A percentile compares a stretch with the other conserved stretches of the same genome.
These are phyloP conservation scores for Daldinia sp. DNA, from an alignment of 2,329 filamentous ascomycete genomes.

Conservation along the genomic window DNA sequence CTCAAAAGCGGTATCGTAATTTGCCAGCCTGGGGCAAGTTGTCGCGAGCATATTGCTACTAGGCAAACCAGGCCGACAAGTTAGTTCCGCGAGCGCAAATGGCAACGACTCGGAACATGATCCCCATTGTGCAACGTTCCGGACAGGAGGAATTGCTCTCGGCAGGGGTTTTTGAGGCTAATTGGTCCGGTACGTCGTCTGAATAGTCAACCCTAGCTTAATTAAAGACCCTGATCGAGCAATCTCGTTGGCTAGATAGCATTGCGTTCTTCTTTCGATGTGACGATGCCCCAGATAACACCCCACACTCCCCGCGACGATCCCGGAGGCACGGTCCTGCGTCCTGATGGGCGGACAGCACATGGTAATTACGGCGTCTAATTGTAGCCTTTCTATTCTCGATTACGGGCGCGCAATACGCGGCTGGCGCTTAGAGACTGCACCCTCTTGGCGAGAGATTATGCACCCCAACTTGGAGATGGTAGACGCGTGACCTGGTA, in stretches of 20 bases:
- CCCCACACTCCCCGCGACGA: conserved; percentile 34
- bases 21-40: conserved; percentile 15
- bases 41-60: conserved; percentile 33
- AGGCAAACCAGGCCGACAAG: conserved; percentile 12
- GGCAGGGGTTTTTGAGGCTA: conserved; percentile 42
- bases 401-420: conserved; percentile 21
- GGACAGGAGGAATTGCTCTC: conserved; percentile 39
- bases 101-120: conserved; percentile 43
- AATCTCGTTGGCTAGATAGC: conserved; percentile 18
- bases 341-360: conserved; percentile 34
- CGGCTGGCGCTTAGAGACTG: conserved; percentile 15
- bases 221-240: conserved; percentile 27
- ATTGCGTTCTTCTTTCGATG: conserved; percentile 13
- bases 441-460: conserved; percentile 24
- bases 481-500: conserved; percentile 37
- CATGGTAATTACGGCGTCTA: conserved; percentile 24
- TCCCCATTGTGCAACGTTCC: conserved; percentile 39
- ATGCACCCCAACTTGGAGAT: conserved; percentile 36
- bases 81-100: conserved; percentile 43
- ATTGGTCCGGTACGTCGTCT: conserved; percentile 34
- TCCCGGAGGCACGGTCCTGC: conserved; percentile 38
- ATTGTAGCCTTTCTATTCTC: conserved; percentile 7
- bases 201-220: conserved; percentile 21
- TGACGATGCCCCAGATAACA: conserved; percentile 31
- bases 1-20: conserved; percentile 23